Evolutionary conservation across 106 monocot genomes (phyloP), one percentile per base, ranked within the genome.

Genomic region (Dioscorea zingiberensis): DNA sequence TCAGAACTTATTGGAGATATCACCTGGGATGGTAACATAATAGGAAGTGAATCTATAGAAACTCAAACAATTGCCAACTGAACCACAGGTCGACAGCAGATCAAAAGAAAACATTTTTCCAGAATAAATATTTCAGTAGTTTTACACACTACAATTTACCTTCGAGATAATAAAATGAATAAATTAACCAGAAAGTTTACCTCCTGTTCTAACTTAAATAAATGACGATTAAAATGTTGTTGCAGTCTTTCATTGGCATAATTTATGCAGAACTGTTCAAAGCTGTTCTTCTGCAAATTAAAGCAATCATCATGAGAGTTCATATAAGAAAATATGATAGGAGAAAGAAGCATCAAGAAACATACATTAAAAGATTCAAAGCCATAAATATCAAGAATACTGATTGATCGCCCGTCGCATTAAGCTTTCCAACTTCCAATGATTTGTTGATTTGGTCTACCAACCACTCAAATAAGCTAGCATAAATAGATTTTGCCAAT

Each of bases 161-260:
- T 38, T 7, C 7, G 30, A 3, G 30, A 30, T 30, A 38, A n/a
- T 38, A 6, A 38, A 38, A 38, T 38, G 10, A 30, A 30, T 38
- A 38, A 8, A 6, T 10, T 8, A 38, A 38, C 38, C 9, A 38
- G 38, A 38, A 38, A 38, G 38, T 6, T 48, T 84, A 93, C 97
- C 89, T 98, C 97, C 67, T 93, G 97, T 69, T 98, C 97, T 32
- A 98, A 81, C 63, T 98, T 98, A 68, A 98, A 89, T 53, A 98
- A 74, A 69, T 98, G 97, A 21, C 97, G 92, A 59, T 92, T 98
- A 67, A 98, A 98, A 79, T 98, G 97, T 65, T 98, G 97, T 56
- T 98, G 97, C 30, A 98, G 77, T 66, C 97, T 88, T 79, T 98
- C 97, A 84, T 98, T 98, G 53, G 97, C 92, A 82, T 98, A 98